Evolutionary conservation across 495 filamentous ascomycete species (phyloP).

Genomic region (Neurospora sp.): DNA sequence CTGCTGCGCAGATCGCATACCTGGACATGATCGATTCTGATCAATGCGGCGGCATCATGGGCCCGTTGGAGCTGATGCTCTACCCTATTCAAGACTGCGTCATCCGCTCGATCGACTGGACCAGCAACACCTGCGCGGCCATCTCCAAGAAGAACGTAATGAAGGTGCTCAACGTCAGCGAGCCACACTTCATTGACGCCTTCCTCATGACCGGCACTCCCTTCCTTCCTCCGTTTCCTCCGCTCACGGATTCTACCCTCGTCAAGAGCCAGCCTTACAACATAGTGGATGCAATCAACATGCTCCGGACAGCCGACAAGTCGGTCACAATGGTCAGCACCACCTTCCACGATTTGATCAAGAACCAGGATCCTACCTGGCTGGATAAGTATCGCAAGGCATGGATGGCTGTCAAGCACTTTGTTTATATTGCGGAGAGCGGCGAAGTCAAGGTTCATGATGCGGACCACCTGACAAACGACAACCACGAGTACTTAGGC

Average conservation of each 20-base stretch:
- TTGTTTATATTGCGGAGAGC: slow-evolving; percentile 64
- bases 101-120: slow-evolving; percentile 68
- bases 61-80: slow-evolving; percentile 76
- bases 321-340: slow-evolving; percentile 53
- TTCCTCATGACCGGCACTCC: slow-evolving; percentile 75
- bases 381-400: slow-evolving; percentile 75
- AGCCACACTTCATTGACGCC: slow-evolving; percentile 71
- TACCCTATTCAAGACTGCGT: slow-evolving; percentile 72
- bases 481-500: slow-evolving; percentile 82
- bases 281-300: slow-evolving; percentile 58
- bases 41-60: slow-evolving; percentile 69
- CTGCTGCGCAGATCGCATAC: slow-evolving; percentile 84
- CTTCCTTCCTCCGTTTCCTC: slow-evolving; percentile 68
- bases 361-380: slow-evolving; percentile 62
- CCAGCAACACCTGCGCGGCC: slow-evolving; percentile 54
- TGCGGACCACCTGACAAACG: slow-evolving; percentile 56
- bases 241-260: slow-evolving; percentile 47
- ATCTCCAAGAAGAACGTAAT: slow-evolving; percentile 62
- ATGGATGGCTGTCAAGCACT: slow-evolving; percentile 76
- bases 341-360: slow-evolving; percentile 61
- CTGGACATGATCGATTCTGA: slow-evolving; percentile 59
- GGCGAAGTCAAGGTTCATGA: slow-evolving; percentile 67
- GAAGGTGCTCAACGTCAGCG: slow-evolving; percentile 56
- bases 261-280: slow-evolving; percentile 40
- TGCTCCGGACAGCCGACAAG: slow-evolving; percentile 57